phyloP scores from a whole-genome alignment of 2,329 filamentous ascomycete species.

The Aspergillus jensenii region DNA sequence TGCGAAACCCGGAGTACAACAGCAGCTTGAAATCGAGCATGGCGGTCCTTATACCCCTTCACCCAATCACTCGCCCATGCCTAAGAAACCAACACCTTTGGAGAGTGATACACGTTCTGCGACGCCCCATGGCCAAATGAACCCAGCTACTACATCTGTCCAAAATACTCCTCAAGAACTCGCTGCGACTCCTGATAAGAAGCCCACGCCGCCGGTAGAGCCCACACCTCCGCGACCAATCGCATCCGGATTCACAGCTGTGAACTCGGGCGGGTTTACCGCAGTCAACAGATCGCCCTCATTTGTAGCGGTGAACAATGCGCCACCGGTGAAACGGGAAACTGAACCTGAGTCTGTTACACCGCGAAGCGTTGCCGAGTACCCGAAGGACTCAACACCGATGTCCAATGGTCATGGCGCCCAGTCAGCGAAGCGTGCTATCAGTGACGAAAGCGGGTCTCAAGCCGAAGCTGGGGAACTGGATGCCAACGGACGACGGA shows the following conservation, averaged over 20 bases:
- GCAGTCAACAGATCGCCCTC: constrained; percentile 56
- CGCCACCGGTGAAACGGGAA: constrained; percentile 50
- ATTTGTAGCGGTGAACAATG: constrained; percentile 44
- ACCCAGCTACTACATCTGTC: constrained; percentile 57
- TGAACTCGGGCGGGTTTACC: constrained; percentile 64
- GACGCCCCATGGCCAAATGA: constrained; percentile 65
- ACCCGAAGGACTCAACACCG: constrained; percentile 59
- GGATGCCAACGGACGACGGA: constrained; percentile 73
- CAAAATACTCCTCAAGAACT: constrained; percentile 54
- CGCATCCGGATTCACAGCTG: constrained; percentile 65
- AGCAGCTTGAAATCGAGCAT: constrained; percentile 89
- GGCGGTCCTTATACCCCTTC: constrained; percentile 84
- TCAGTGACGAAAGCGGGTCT: constrained; percentile 58
- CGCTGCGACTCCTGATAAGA: constrained; percentile 30
- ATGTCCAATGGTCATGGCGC: constrained; percentile 52
- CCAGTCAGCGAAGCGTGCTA: constrained; percentile 72
- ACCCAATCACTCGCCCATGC: constrained; percentile 73
- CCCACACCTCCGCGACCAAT: constrained; percentile 41
- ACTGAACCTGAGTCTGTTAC: constrained; percentile 59
- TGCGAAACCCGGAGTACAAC: constrained; percentile 93
- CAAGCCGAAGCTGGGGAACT: constrained; percentile 51
- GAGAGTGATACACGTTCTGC: constrained; percentile 48
- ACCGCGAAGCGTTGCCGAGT: constrained; percentile 63
- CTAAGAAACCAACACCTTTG: constrained; percentile 40
- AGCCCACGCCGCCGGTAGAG: constrained; percentile 36